Evolutionary conservation across 768 basidiomycete genomes (phyloP), one percentile per base, ranked within the genome.

Genomic region (Boletus edulis): DNA sequence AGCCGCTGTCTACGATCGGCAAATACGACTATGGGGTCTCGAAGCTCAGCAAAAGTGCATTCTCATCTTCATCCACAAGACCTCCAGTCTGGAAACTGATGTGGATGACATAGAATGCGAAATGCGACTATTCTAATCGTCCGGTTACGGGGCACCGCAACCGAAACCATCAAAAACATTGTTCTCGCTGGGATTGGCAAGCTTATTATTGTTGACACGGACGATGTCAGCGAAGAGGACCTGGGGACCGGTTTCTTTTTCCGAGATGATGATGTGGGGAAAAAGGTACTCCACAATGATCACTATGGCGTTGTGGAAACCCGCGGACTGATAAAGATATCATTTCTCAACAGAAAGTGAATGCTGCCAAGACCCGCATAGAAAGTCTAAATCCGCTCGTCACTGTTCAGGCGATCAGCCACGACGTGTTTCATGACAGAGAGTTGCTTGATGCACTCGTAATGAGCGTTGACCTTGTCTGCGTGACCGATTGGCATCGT

Each of bases 1-100:
- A 61, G 85, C 83, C n/a, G 91, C 89, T 14, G 80, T 97, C 24
- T 97, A 98, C 71, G 97, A 98, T 71, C 86, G 96, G 27, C 95
- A 98, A 72, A 97, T 98, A 76, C 85, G 96, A 31, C 75, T 98
- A 62, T 99, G 97, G 97, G 97, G 97, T 43, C 83, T 98, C 40
- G 97, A 98, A 70, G 97, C 97, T 35, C 97, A 99, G 70, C 93
- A 97, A 73, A 82, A 89, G 94, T 91, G 62, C 56, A 76, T 64
- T 58, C 37, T 7, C 13, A 5, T 34, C 38, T 43, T 35, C 20
- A 15, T 39, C 15, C 41, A 15, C 12, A 24, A 6, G 29, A 34
- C 44, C 3, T 32, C n/a, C 35, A 10, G 58, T 34, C 51, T 42
- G 22, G 45, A 57, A 44, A 41, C 51, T 58, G 49, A 65, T 11